Evolutionary conservation across 2,329 filamentous ascomycete genomes (phyloP).

Genomic region (Ophiognomonia clavigignenti-juglandacearum): DNA sequence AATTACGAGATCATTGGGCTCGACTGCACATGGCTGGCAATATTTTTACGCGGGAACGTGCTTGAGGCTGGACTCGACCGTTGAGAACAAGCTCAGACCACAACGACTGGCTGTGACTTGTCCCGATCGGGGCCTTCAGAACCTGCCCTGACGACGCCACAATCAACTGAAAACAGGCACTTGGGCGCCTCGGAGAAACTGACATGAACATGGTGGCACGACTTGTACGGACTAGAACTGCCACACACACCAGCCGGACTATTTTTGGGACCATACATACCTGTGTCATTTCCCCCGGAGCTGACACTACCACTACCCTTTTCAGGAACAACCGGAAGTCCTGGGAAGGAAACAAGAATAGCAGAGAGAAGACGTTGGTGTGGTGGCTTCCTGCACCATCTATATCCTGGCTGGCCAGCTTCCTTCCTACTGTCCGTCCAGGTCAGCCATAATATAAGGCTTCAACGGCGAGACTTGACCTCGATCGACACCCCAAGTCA

Average conservation of each 20-base stretch:
- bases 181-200: neutral
- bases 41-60: neutral
- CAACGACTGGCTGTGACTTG: slow-evolving; percentile 8
- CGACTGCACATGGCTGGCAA: slow-evolving; percentile 2
- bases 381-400: slow-evolving; percentile 5
- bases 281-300: no score
- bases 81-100: neutral
- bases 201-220: neutral
- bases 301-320: no score
- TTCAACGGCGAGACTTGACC: no score
- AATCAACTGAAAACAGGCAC: slow-evolving; percentile 12
- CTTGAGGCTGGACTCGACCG: neutral
- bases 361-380: neutral
- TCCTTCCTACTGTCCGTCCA: neutral
- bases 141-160: slow-evolving; percentile 6
- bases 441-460: no score
- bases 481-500: no score
- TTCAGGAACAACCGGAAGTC: neutral
- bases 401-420: slow-evolving; percentile 2
- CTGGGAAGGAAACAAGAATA: no score
- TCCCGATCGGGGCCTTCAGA: slow-evolving; percentile 4
- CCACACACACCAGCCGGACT: neutral
- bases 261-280: no score
- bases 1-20: neutral
- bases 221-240: neutral